These are phyloP conservation scores for Suhomyces tanzawaensis DNA, from an alignment of 805 yeast species.

Conservation along the genomic window DNA sequence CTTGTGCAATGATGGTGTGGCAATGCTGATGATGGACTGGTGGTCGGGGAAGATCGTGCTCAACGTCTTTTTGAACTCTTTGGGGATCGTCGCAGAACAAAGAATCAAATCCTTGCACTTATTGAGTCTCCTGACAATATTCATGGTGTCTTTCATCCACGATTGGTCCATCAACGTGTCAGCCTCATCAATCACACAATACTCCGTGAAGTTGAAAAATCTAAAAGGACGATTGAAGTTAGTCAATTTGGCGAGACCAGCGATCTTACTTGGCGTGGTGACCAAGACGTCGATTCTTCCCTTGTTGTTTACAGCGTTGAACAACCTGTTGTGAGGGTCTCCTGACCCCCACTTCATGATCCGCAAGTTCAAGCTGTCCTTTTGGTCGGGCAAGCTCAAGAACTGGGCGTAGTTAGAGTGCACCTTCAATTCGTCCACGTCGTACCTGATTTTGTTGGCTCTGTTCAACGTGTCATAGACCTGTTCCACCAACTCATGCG, in stretches of 20 bases:
- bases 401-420: conserved; percentile 21
- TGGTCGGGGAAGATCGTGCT: conserved; percentile 58
- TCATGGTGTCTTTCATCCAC: conserved; percentile 62
- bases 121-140: conserved; percentile 49
- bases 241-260: conserved; percentile 32
- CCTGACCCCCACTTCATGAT: conserved; percentile 63
- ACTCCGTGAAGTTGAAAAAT: conserved; percentile 46
- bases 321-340: conserved; percentile 51
- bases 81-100: conserved; percentile 90
- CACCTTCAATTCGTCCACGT: conserved; percentile 18
- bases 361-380: conserved; percentile 38
- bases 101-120: conserved; percentile 64
- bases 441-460: conserved; percentile 26
- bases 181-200: conserved; percentile 86
- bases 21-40: conserved; percentile 51
- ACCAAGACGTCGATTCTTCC: conserved; percentile 72
- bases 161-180: conserved; percentile 86
- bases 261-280: conserved; percentile 82
- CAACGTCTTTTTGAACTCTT: conserved; percentile 64
- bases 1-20: conserved; percentile 81
- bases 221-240: conserved; percentile 33
- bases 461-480: conserved; percentile 49
- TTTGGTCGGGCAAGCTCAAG: conserved; percentile 21
- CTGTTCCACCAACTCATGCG: conserved; percentile 84
- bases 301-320: conserved; percentile 39